Conservation (phyloP, 495 filamentous ascomycete species). For the Venustampulla echinocandica region DNA sequence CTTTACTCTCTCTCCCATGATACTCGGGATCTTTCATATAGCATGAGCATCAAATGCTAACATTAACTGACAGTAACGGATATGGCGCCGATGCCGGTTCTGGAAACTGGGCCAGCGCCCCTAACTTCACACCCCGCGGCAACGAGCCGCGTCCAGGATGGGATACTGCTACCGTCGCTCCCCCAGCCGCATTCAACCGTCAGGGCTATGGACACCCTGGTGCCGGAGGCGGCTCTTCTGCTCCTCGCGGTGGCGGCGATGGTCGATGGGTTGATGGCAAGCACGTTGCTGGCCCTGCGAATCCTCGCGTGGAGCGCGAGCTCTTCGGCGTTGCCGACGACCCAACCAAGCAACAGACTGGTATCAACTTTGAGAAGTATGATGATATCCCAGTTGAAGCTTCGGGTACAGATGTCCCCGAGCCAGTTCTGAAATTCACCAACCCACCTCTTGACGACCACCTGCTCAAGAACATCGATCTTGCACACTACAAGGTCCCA, state of each 20-base stretch:
- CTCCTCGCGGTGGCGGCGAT: slow-evolving; percentile 75
- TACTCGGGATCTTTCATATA: background rate
- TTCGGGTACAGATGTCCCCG: slow-evolving; percentile 87
- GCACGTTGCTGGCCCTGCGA: slow-evolving; percentile 81
- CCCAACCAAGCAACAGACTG: slow-evolving; percentile 86
- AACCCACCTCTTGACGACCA: slow-evolving; percentile 93
- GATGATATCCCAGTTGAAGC: slow-evolving; percentile 98
- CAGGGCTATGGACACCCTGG: slow-evolving; percentile 54
- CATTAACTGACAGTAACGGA: slow-evolving; percentile 19
- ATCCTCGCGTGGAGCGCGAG: slow-evolving; percentile 85
- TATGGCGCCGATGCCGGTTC: slow-evolving; percentile 46
- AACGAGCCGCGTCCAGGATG: slow-evolving; percentile 11
- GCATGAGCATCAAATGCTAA: too few relatives aligned
- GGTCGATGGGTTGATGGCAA: slow-evolving; percentile 96
- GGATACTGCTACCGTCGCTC: slow-evolving; percentile 13
- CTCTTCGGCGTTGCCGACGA: slow-evolving; percentile 92
- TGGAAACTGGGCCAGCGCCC: slow-evolving; percentile 62
- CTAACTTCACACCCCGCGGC: slow-evolving; percentile 57
- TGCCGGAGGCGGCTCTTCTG: slow-evolving; percentile 38
- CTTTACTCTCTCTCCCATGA: background rate
- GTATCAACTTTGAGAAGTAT: slow-evolving; percentile 99
- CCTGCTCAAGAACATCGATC: slow-evolving; percentile 79
- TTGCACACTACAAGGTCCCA: slow-evolving; percentile 87
- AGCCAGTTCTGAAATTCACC: slow-evolving; percentile 80
- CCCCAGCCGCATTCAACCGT: slow-evolving; percentile 52